Evolutionary conservation across 2,329 filamentous ascomycete species (phyloP), one percentile per base, ranked within the genome.

Genomic region (Cladosporium colombiae): DNA sequence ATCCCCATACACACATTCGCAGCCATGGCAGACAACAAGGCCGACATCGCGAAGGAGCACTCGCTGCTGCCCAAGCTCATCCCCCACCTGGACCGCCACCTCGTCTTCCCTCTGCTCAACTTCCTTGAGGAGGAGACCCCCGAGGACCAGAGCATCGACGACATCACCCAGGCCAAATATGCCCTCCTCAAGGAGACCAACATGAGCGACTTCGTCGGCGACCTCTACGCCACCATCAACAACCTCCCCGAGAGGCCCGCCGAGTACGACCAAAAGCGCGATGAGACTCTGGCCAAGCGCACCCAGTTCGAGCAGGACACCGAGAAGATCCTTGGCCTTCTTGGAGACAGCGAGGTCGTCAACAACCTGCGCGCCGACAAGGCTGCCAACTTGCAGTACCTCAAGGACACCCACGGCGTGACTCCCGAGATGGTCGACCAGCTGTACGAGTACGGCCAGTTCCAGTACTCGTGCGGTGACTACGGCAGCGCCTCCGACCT

Each of bases 171-270:
- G 77, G 89, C 93, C 74, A 97, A 97, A 81, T 97, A 94, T 80
- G 90, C 94, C 81, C 88, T 99, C 66, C 88, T 99, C 73, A 94
- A 96, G 83, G 89, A 93, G 79, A 98, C 95, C 76, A 97, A 98
- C 85, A 99, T 99, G 95, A 95, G 91, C 75, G 95, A 99, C 81
- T 99, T 96, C 79, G 92, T 98, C 64, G 93, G 93, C 76, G 91
- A 90, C 75, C 84, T 99, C 72, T 92, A 96, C 85, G 91, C 91
- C 78, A 91, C 97, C 76, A 88, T 99, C 71, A 88, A 98, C 83
- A 86, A 89, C 73, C 87, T 92, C 70, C 85, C 90, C 67, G 86
- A 91, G 68, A 83, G 91, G 64, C 93, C 95, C 60, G 86, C 90
- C 69, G 93, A 97, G 80, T 98, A 93, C 80, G 87, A 88, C 74